Evolutionary conservation across 176 grass and related monocot species (phyloP).

Genomic region (Oryza meyeriana): DNA sequence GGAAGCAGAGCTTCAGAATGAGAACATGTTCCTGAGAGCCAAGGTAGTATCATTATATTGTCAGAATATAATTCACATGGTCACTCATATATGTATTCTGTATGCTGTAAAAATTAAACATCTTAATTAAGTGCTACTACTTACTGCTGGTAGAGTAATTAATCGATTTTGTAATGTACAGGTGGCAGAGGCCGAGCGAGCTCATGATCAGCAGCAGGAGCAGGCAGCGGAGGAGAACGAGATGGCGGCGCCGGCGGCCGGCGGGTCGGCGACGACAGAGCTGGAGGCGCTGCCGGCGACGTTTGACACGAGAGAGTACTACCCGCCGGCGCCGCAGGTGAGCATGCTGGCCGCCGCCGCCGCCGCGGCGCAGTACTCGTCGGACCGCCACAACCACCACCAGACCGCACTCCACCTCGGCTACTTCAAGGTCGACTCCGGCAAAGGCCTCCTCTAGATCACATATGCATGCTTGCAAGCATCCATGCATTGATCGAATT

Average conservation of each 20-base stretch:
- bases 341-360: conserved; percentile 47
- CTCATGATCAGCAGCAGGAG: conserved; percentile 20
- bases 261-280: conserved; percentile 24
- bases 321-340: conserved; percentile 45
- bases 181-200: conserved; percentile 54
- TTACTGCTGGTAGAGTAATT: not conserved
- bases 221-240: not conserved
- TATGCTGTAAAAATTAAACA: not conserved
- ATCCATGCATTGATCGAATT: not conserved
- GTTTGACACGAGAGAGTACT: conserved; percentile 63
- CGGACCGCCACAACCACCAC: conserved; percentile 38
- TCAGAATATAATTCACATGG: not conserved
- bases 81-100: too few relatives aligned
- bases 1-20: conserved; percentile 65
- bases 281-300: conserved; percentile 56
- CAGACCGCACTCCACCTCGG: conserved; percentile 87
- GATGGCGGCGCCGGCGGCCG: not conserved
- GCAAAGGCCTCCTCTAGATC: conserved; percentile 58
- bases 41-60: conserved; percentile 48
- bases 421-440: conserved; percentile 59
- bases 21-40: conserved; percentile 60
- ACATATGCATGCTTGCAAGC: not conserved
- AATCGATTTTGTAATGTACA: conserved; percentile 5
- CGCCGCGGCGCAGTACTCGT: conserved; percentile 32
- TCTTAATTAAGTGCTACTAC: not conserved